A percentile compares a stretch with the other conserved stretches of the same genome.
These are phyloP conservation scores for Gracilaria vermiculophylla DNA, from an alignment of 23 red algal genomes.

Conservation along the genomic window DNA sequence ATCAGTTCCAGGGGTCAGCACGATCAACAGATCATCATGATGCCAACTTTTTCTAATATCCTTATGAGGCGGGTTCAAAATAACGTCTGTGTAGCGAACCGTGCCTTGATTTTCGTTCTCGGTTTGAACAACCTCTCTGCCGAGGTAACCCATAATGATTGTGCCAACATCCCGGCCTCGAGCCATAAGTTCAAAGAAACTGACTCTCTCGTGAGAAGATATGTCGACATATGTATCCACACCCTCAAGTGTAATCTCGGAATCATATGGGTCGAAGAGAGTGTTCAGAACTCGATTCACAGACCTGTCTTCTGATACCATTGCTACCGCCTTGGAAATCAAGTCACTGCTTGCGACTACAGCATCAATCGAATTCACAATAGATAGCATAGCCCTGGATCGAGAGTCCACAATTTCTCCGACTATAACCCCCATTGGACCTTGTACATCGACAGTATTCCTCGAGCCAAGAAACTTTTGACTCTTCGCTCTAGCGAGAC, in stretches of 20 bases:
- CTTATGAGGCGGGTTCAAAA: slow-evolving; percentile 55
- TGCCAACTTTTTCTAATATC: slow-evolving; percentile 61
- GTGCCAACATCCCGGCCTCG: slow-evolving; percentile 49
- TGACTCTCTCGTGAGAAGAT: slow-evolving; percentile 40
- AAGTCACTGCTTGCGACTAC: slow-evolving; percentile 64
- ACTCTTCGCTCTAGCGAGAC: slow-evolving; percentile 45
- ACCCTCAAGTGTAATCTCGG: slow-evolving; percentile 56
- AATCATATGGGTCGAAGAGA: slow-evolving; percentile 59
- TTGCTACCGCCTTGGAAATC: slow-evolving; percentile 68
- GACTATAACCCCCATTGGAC: slow-evolving; percentile 51
- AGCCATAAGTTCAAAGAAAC: slow-evolving; percentile 71
- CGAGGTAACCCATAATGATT: slow-evolving; percentile 53
- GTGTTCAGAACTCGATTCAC: slow-evolving; percentile 61
- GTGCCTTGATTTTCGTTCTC: slow-evolving; percentile 35
- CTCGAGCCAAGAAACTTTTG: slow-evolving; percentile 58
- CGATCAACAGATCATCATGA: slow-evolving; percentile 50
- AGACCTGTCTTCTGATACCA: slow-evolving; percentile 65
- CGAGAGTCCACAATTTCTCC: slow-evolving; percentile 70
- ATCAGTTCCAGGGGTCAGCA: slow-evolving; percentile 40
- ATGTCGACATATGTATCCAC: slow-evolving; percentile 58
- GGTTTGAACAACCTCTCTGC: slow-evolving; percentile 34
- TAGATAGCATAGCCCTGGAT: slow-evolving; percentile 59
- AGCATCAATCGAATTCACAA: slow-evolving; percentile 64
- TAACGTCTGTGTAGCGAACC: slow-evolving; percentile 53
- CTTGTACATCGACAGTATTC: not conserved